phyloP scores from a whole-genome alignment of 108 stramenopile genomes.

The Aurantiochytrium sp. region DNA sequence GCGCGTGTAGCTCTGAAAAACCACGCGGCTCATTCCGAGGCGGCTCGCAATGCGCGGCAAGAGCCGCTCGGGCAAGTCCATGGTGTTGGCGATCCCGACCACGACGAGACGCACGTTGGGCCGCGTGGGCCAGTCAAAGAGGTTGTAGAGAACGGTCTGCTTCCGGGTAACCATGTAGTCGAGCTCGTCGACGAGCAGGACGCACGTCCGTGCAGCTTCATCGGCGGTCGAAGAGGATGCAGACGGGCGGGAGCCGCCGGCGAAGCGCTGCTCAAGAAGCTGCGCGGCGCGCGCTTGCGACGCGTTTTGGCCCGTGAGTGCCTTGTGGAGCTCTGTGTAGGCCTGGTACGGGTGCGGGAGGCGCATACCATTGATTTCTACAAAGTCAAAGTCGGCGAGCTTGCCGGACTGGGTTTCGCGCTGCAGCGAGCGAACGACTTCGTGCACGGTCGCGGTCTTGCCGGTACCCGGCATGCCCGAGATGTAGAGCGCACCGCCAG shows the following conservation, averaged over 20 bases:
- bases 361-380: conserved; percentile 50
- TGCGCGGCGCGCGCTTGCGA: conserved; percentile 27
- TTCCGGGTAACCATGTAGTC: conserved; percentile 89
- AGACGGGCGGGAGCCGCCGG: no score
- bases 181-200: conserved; percentile 88
- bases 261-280: conserved; percentile 44
- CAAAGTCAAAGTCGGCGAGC: conserved; percentile 42
- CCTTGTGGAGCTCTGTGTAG: conserved; percentile 50
- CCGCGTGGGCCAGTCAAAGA: conserved; percentile 89
- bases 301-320: conserved; percentile 31
- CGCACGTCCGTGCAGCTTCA: conserved; percentile 35
- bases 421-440: conserved; percentile 37
- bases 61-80: conserved; percentile 87
- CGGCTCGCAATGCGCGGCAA: conserved; percentile 65
- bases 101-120: conserved; percentile 62
- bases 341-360: conserved; percentile 46
- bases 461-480: conserved; percentile 61
- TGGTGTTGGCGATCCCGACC: conserved; percentile 94
- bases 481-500: conserved; percentile 46
- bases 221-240: not conserved
- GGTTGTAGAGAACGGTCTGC: conserved; percentile 88
- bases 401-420: not conserved
- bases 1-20: conserved; percentile 47
- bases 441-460: conserved; percentile 55
- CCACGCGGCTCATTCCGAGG: conserved; percentile 37